Conservation (phyloP, 495 filamentous ascomycete genomes). For the Xylaria flabelliformis region DNA sequence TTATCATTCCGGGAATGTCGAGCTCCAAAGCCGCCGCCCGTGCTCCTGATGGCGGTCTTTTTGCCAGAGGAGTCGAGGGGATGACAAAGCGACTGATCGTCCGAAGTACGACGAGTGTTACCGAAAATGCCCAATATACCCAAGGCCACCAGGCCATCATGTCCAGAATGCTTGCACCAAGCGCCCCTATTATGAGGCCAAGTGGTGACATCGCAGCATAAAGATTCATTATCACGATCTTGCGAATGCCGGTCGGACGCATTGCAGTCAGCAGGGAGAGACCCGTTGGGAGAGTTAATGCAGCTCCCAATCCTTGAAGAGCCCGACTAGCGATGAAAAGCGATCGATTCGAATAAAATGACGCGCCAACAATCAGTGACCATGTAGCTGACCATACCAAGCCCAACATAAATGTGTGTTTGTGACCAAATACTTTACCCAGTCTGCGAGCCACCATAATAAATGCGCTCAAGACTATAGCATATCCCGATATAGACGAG, state of each 20-base stretch:
- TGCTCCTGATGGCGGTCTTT: conserved; percentile 32
- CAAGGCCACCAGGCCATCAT: conserved; percentile 65
- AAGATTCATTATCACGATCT: conserved; percentile 58
- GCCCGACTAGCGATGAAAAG: conserved; percentile 57
- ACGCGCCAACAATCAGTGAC: conserved; percentile 64
- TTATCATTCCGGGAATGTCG: conserved; percentile 57
- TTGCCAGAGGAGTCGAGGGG: conserved; percentile 32
- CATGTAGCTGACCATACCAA: conserved; percentile 68
- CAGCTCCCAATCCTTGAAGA: conserved; percentile 60
- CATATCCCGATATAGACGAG: conserved; percentile 59
- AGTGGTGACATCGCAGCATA: conserved; percentile 60
- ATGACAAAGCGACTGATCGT: conserved; percentile 43
- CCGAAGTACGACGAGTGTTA: conserved; percentile 55
- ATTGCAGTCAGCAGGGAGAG: conserved; percentile 54
- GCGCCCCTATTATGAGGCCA: conserved; percentile 52
- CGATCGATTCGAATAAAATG: conserved; percentile 38
- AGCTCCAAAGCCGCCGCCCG: conserved; percentile 43
- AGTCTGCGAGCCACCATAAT: conserved; percentile 64
- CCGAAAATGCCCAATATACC: conserved; percentile 62
- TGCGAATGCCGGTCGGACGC: conserved; percentile 50
- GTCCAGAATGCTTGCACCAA: conserved; percentile 57
- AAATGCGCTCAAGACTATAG: conserved; percentile 67
- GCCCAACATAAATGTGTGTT: conserved; percentile 64
- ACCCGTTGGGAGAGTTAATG: conserved; percentile 57
- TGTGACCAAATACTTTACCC: conserved; percentile 70